Percentiles rank a stretch among this genome's conserved stretches.
These are phyloP conservation scores for Gossypium schwendimanii DNA, from an alignment of 441 rosid genomes.

Conservation along the genomic window DNA sequence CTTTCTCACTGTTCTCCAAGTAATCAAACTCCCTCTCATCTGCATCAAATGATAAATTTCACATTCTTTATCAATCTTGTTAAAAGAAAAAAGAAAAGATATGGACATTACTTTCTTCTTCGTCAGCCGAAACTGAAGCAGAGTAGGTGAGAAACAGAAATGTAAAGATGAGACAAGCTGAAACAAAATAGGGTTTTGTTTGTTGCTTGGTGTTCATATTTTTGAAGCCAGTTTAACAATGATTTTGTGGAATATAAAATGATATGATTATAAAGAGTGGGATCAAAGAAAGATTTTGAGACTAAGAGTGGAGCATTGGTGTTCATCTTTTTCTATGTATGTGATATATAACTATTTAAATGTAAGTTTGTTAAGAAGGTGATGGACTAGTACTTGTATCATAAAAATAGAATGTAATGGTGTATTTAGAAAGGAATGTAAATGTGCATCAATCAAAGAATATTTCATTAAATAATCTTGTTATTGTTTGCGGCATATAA, in stretches of 20 bases:
- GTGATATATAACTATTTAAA: no score
- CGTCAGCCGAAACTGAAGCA: conserved; percentile 15
- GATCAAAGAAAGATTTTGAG: background rate
- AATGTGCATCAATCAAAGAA: no score
- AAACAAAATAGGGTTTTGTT: conserved; percentile 16
- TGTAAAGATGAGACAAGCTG: conserved; percentile 9
- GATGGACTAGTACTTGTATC: no score
- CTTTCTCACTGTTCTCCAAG: conserved; percentile 29
- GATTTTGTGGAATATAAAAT: background rate
- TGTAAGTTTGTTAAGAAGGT: no score
- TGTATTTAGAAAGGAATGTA: no score
- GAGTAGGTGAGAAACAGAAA: conserved; percentile 14
- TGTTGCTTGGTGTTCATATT: background rate
- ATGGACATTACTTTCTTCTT: conserved; percentile 35
- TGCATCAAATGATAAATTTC: conserved; percentile 15
- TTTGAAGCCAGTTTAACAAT: background rate
- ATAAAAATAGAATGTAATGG: no score
- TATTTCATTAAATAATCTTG: no score
- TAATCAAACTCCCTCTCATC: conserved; percentile 60
- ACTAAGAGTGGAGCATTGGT: background rate
- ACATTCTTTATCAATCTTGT: background rate
- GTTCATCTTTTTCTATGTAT: no score
- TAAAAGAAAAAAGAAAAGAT: background rate
- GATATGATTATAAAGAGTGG: background rate
- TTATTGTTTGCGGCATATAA: no score